Percentiles rank a stretch among this genome's conserved stretches.
Conservation (phyloP, 2,329 filamentous ascomycete species). For the Colletotrichum plurivorum region DNA sequence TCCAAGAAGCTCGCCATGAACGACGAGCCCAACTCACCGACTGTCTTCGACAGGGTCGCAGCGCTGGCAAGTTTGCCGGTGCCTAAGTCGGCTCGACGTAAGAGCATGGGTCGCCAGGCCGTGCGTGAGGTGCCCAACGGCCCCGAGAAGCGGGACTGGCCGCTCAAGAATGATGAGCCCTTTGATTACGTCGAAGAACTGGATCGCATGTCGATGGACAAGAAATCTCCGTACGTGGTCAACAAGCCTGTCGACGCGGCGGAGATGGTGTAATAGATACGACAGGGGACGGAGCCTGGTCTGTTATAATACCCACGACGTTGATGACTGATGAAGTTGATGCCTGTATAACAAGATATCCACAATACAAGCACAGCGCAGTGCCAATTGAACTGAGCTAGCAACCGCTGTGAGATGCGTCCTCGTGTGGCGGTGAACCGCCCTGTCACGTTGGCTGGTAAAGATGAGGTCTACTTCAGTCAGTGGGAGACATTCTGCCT, state of each 20-base stretch:
- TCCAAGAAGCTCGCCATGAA: neutral
- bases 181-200: slow-evolving; percentile 4
- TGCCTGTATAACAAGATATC: neutral
- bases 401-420: no score
- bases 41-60: slow-evolving; percentile 29
- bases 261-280: slow-evolving; percentile 27
- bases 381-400: no score
- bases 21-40: slow-evolving; percentile 23
- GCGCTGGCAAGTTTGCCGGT: slow-evolving; percentile 14
- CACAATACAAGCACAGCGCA: neutral
- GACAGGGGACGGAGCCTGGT: neutral
- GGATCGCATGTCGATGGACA: neutral
- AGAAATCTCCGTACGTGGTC: neutral
- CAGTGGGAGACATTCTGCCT: no score
- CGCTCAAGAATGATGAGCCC: slow-evolving; percentile 12
- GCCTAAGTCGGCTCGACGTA: slow-evolving; percentile 15
- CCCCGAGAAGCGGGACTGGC: slow-evolving; percentile 10
- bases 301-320: slow-evolving; percentile 16
- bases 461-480: no score
- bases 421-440: no score
- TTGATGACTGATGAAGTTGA: neutral
- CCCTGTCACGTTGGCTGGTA: no score
- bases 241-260: slow-evolving; percentile 24
- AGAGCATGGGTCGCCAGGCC: slow-evolving; percentile 23
- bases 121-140: slow-evolving; percentile 13